These are phyloP conservation scores for Iris macrosiphon DNA, from an alignment of 106 monocot species.

Conservation along the genomic window DNA sequence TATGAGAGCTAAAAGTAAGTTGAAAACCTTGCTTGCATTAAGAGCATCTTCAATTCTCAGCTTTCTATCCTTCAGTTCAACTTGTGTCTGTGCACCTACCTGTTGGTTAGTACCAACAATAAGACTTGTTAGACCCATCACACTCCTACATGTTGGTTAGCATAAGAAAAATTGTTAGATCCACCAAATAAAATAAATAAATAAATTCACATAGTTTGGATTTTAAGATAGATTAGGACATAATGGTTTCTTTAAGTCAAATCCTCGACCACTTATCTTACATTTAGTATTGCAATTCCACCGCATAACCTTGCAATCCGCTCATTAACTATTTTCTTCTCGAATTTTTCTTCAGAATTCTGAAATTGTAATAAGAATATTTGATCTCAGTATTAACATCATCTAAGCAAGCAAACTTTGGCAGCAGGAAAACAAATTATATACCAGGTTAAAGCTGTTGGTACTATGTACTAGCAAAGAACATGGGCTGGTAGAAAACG, in stretches of 20 bases:
- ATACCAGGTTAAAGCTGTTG: background rate
- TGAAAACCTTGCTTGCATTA: constrained; percentile 70
- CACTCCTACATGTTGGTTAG: too few relatives aligned
- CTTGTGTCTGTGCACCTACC: constrained; percentile 90
- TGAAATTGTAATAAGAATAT: constrained; percentile 11
- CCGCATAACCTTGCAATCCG: constrained; percentile 76
- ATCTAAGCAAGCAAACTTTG: too few relatives aligned
- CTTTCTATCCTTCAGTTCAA: constrained; percentile 70
- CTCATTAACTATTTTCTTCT: constrained; percentile 86
- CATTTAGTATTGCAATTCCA: constrained; percentile 80
- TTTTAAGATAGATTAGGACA: too few relatives aligned
- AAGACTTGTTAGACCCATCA: background rate
- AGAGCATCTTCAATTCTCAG: constrained; percentile 91
- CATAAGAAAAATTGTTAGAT: too few relatives aligned
- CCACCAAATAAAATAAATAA: too few relatives aligned
- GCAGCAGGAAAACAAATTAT: background rate
- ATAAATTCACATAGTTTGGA: too few relatives aligned
- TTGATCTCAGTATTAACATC: too few relatives aligned
- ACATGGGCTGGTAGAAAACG: too few relatives aligned
- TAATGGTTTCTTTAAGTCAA: too few relatives aligned
- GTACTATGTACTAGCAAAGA: too few relatives aligned
- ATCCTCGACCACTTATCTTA: constrained; percentile 15
- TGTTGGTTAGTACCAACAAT: constrained; percentile 15
- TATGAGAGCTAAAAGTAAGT: background rate
- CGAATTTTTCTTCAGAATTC: constrained; percentile 54